phyloP scores from a whole-genome alignment of 1,284 basidiomycete species.

The Meira nashicola region DNA sequence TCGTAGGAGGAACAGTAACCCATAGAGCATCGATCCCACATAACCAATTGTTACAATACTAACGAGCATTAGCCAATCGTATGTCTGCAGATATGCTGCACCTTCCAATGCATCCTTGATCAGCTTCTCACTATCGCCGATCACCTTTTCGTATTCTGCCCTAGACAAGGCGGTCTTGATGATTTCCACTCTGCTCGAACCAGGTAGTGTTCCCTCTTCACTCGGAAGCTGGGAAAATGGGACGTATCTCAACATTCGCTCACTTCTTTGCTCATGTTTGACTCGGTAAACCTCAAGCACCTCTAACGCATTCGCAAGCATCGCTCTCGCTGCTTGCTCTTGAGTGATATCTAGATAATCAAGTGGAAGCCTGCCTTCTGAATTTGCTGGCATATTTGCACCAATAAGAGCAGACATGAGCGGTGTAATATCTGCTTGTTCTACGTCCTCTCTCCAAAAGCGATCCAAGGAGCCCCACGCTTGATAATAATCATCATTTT shows the following conservation, averaged over 20 bases:
- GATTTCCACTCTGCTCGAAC: constrained; percentile 34
- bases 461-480: constrained; percentile 32
- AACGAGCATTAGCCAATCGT: constrained; percentile 71
- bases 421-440: constrained; percentile 77
- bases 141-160: constrained; percentile 59
- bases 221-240: constrained; percentile 20
- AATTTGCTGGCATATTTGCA: constrained; percentile 50
- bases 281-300: constrained; percentile 74
- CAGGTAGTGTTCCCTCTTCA: constrained; percentile 49
- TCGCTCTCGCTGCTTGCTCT: constrained; percentile 61
- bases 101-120: constrained; percentile 64
- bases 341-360: constrained; percentile 42
- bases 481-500: constrained; percentile 30
- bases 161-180: constrained; percentile 53
- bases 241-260: constrained; percentile 30
- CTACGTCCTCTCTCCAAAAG: constrained; percentile 58
- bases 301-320: constrained; percentile 69
- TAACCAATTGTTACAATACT: constrained; percentile 70
- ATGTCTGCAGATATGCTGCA: constrained; percentile 75
- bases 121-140: constrained; percentile 59
- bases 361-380: constrained; percentile 52
- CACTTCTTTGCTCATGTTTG: constrained; percentile 63
- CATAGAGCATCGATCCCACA: constrained; percentile 64
- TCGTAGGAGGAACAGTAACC: constrained; percentile 41
- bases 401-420: constrained; percentile 61